Evolutionary conservation across 2,329 filamentous ascomycete species (phyloP).

Genomic region (Sclerotiophoma versabilis): DNA sequence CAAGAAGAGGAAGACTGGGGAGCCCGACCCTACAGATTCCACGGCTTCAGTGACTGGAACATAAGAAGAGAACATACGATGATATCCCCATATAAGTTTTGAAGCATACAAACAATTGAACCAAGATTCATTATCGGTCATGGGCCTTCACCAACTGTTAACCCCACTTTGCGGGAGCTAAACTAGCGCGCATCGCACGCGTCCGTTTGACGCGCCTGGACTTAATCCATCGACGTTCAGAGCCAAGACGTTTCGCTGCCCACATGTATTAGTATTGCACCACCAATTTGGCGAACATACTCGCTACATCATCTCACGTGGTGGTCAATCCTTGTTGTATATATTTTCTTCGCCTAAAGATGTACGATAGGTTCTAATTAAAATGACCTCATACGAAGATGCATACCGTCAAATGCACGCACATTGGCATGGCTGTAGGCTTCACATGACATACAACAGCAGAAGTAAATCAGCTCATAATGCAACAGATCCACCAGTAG

Average conservation of each 20-base stretch:
- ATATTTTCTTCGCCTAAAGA: too few species aligned
- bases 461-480: background rate
- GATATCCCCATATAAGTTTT: background rate
- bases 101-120: background rate
- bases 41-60: background rate
- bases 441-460: background rate
- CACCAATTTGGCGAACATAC: background rate
- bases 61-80: background rate
- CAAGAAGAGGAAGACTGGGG: constrained; percentile 11
- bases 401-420: background rate
- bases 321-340: too few species aligned
- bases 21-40: background rate
- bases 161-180: background rate
- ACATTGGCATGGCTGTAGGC: background rate
- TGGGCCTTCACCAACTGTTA: background rate
- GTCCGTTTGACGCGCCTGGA: background rate
- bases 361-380: background rate
- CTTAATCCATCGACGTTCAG: background rate
- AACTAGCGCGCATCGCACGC: constrained; percentile 9
- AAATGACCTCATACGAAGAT: constrained; percentile 1
- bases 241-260: background rate
- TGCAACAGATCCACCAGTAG: background rate
- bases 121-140: background rate
- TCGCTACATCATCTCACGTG: too few species aligned
- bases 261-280: background rate